phyloP scores from a whole-genome alignment of 371 early-diverging fungal genomes.

The Phascolomyces articulosus region DNA sequence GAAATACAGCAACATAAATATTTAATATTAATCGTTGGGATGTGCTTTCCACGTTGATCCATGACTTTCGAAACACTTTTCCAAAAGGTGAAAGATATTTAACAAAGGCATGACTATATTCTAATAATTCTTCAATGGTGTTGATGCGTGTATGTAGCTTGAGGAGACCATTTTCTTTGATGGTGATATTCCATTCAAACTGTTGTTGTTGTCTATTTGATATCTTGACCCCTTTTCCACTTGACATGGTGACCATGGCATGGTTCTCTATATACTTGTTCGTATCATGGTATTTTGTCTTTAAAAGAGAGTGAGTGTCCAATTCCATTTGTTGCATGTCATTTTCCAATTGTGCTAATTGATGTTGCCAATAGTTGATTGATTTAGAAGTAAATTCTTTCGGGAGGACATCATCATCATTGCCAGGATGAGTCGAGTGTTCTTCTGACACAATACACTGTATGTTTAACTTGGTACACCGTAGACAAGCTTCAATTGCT shows the following conservation, averaged over 20 bases:
- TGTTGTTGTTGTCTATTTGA: neutral
- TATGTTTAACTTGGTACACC: neutral
- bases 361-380: neutral
- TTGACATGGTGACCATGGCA: neutral
- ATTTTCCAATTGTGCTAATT: neutral
- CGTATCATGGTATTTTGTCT: neutral
- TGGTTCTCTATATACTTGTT: too few relatives aligned
- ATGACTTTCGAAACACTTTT: constrained; percentile 5
- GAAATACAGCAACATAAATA: neutral
- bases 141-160: constrained; percentile 9
- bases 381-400: neutral
- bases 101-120: constrained; percentile 6
- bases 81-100: constrained; percentile 16
- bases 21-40: neutral
- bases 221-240: neutral
- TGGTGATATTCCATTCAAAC: constrained; percentile 15
- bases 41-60: neutral
- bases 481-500: neutral
- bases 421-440: neutral
- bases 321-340: neutral
- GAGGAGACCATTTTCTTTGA: constrained; percentile 16
- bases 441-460: constrained; percentile 1
- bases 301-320: neutral
- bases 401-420: neutral
- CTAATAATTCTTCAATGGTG: constrained; percentile 10